Conservation (phyloP, 202 grass and related monocot species). For the Eragrostis tef region DNA sequence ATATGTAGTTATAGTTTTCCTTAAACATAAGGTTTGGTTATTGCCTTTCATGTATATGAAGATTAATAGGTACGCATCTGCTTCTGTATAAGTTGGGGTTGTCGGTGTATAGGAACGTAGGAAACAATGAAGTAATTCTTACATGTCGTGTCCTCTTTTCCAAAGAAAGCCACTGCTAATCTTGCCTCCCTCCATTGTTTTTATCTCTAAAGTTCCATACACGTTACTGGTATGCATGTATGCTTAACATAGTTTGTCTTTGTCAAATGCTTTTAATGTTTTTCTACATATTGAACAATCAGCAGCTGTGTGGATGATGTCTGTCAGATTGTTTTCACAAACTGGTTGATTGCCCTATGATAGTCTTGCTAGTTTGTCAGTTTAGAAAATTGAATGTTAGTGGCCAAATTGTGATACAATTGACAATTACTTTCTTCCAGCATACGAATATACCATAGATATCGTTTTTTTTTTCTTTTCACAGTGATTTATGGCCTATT, state of each 20-base stretch:
- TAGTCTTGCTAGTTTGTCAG: constrained; percentile 14
- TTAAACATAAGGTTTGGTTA: neutral
- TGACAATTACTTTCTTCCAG: neutral
- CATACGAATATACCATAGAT: constrained; percentile 13
- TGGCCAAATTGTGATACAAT: constrained; percentile 3
- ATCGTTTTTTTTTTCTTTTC: constrained; percentile 12
- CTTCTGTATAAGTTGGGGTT: neutral
- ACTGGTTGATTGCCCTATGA: neutral
- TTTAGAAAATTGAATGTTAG: neutral
- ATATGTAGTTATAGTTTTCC: neutral
- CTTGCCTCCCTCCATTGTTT: neutral
- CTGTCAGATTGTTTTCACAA: neutral
- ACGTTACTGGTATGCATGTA: neutral
- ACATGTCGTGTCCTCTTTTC: neutral
- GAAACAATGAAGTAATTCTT: neutral
- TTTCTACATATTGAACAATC: neutral
- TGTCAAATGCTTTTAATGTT: neutral
- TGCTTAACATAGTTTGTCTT: neutral
- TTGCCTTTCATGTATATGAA: neutral
- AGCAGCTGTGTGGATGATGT: neutral
- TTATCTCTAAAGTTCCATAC: neutral
- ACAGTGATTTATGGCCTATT: constrained; percentile 43
- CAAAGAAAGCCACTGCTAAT: neutral
- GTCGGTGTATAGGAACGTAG: neutral
- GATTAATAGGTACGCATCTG: neutral